Conservation (phyloP, 1,139 yeast genomes). For the Magnusiomyces suaveolens region DNA sequence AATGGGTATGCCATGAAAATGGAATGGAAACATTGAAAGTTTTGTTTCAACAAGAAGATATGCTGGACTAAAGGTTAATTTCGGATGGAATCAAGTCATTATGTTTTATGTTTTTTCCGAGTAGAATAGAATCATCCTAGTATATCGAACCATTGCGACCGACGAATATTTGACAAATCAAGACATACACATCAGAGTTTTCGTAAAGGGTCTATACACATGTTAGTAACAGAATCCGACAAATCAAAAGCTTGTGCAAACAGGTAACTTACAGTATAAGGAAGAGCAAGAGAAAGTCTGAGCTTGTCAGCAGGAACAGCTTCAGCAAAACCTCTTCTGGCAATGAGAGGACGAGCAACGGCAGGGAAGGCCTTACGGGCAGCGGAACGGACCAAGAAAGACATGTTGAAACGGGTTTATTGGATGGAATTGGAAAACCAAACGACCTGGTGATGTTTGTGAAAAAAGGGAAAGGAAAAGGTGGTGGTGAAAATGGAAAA, state of each 20-base stretch:
- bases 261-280: conserved; percentile 19
- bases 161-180: background rate
- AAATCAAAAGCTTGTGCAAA: background rate
- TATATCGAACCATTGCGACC: no score
- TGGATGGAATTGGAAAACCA: conserved; percentile 6
- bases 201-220: conserved; percentile 33
- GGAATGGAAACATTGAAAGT: no score
- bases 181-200: conserved; percentile 39
- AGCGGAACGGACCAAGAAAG: conserved; percentile 21
- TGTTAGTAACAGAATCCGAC: background rate
- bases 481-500: background rate
- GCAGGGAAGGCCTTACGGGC: conserved; percentile 20
- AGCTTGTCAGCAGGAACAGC: conserved; percentile 72
- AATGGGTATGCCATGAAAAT: background rate
- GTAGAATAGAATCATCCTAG: no score
- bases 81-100: no score
- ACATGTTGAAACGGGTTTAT: conserved; percentile 11
- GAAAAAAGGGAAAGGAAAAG: background rate
- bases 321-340: conserved; percentile 83
- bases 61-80: no score
- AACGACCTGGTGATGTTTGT: background rate
- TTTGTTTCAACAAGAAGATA: no score
- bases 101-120: no score
- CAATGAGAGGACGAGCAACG: conserved; percentile 48
- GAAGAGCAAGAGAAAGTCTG: conserved; percentile 77